Evolutionary conservation across 805 yeast genomes (phyloP).

Genomic region (Cyberlindnera japonica): DNA sequence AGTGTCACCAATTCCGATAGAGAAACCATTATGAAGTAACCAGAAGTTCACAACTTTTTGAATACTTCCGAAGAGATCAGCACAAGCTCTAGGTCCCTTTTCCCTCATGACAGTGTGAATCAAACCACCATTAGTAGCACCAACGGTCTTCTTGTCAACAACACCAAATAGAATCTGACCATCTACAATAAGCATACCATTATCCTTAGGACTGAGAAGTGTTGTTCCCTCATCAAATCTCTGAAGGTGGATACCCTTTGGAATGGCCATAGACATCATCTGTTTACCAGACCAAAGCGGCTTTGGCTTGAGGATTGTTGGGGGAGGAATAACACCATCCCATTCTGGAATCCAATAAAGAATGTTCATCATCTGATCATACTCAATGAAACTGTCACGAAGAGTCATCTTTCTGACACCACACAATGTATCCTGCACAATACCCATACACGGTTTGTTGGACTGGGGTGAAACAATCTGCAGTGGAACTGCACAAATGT

Average conservation of each 20-base stretch:
- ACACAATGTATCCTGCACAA: slow-evolving; percentile 97
- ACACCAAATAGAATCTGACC: slow-evolving; percentile 98
- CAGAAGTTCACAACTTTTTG: slow-evolving; percentile 96
- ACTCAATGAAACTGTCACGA: slow-evolving; percentile 83
- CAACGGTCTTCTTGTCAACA: slow-evolving; percentile 96
- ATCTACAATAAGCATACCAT: slow-evolving; percentile 92
- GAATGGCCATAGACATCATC: slow-evolving; percentile 85
- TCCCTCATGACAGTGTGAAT: slow-evolving; percentile 97
- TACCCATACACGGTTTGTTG: slow-evolving; percentile 99
- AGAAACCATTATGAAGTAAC: slow-evolving; percentile 95
- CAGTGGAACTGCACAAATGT: slow-evolving; percentile 93
- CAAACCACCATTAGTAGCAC: slow-evolving; percentile 97
- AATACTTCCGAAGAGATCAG: slow-evolving; percentile 83
- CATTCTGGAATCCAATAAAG: slow-evolving; percentile 97
- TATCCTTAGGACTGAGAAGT: slow-evolving; percentile 79
- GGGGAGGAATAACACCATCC: slow-evolving; percentile 98
- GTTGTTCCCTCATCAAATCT: slow-evolving; percentile 90
- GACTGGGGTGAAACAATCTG: slow-evolving; percentile 99
- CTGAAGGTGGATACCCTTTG: slow-evolving; percentile 92
- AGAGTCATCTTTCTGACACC: slow-evolving; percentile 95
- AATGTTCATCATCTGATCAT: slow-evolving; percentile 94
- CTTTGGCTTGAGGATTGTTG: slow-evolving; percentile 89
- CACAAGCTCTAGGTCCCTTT: slow-evolving; percentile 89
- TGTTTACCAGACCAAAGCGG: slow-evolving; percentile 99
- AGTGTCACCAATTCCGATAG: slow-evolving; percentile 99